Percentiles rank a stretch among this genome's conserved stretches.
phyloP scores from a whole-genome alignment of 169 alveolate species.

The Plasmodium vinckei region DNA sequence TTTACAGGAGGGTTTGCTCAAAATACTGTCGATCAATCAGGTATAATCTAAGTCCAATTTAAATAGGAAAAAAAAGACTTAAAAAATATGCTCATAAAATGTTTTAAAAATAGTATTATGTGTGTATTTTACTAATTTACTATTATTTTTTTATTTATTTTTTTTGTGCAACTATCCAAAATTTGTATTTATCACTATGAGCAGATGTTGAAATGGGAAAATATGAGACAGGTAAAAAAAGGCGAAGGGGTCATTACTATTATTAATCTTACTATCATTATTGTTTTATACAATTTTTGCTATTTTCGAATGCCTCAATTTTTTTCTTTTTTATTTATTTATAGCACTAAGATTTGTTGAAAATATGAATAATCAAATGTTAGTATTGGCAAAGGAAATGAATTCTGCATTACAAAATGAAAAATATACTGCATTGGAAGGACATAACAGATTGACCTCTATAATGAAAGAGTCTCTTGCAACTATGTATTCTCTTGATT shows the following conservation, averaged over 20 bases:
- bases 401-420: slow-evolving; percentile 6
- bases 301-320: neutral
- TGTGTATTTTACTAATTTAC: neutral
- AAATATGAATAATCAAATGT: slow-evolving; percentile 33
- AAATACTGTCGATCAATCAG: slow-evolving; percentile 38
- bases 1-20: slow-evolving; percentile 55
- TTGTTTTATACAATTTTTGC: too few relatives aligned
- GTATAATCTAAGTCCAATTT: neutral
- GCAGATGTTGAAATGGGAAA: slow-evolving; percentile 58
- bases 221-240: slow-evolving; percentile 51
- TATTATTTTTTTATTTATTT: neutral
- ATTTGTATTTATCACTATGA: neutral
- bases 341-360: slow-evolving; percentile 39
- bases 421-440: neutral
- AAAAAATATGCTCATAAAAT: neutral
- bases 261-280: neutral
- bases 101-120: neutral
- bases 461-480: slow-evolving; percentile 42
- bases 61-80: slow-evolving; percentile 6
- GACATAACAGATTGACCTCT: neutral
- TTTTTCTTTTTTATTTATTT: neutral
- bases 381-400: slow-evolving; percentile 1
- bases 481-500: slow-evolving; percentile 43
- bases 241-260: neutral
- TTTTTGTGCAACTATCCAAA: neutral